Base-by-base conservation (phyloP, 2,329 filamentous ascomycete genomes). In the Lasiodiplodia sp. region DNA sequence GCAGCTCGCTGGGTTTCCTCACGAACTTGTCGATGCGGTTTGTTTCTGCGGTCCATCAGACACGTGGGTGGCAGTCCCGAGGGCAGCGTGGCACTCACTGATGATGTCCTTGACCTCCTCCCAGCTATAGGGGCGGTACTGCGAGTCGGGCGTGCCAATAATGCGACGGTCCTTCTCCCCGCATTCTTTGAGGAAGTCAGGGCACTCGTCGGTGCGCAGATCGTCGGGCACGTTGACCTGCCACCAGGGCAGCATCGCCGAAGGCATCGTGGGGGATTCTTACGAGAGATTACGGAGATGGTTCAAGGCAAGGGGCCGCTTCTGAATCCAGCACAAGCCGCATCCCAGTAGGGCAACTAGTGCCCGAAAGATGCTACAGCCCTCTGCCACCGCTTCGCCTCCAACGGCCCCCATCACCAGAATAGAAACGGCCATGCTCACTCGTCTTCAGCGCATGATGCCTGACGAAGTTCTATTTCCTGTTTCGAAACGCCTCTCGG, bases 11-110 rank as follows among this genome's bases (percentile, higher is more conserved):
- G 0, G 95, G 94, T 1, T 89, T 80, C 23, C 95, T 88, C 74
- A 91, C 90, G 78, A 98, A 96, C 14, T 83, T 82, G 74, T 93
- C 89, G 56, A 97, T 89, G 10, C 86, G 86, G 81, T 96, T 94
- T 56, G 82, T 82, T 18, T 74, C 86, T 87, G 60, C 10, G 11
- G 38, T 37, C 34, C 56, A 37, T 63, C 58, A 63, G 58, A 49
- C n/a, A 12, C 58, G 40, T n/a, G 25, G 65, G 5, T n/a, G n/a
- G 6, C 37, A 18, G 37, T 16, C 52, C 16, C 11, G n/a, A 53
- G 23, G 23, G 14, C n/a, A 7, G 63, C 51, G 70, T 38, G 65
- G 60, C 49, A 68, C 73, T 71, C 77, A 79, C 77, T 69, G 70
- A 79, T 86, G 70, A 94, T 85, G 28, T 85, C 78, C 75, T 83